These are phyloP conservation scores for Colletotrichum chrysophilum DNA, from an alignment of 2,329 filamentous ascomycete species.

Conservation along the genomic window DNA sequence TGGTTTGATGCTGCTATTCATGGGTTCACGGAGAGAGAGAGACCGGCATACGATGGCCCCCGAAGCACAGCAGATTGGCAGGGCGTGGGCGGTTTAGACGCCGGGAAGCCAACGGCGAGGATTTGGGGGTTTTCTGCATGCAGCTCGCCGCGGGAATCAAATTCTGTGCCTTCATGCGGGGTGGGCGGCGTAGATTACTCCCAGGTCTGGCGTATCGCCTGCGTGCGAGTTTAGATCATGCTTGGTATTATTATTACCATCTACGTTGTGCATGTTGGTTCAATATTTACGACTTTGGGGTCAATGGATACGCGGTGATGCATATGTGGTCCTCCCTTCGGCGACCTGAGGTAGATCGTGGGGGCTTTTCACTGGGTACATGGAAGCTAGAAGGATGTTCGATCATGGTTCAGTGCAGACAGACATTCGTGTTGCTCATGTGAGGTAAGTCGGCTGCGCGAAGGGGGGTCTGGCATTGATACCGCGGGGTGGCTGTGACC, in stretches of 20 bases:
- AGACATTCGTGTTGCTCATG: not conserved
- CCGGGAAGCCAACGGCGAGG: not conserved
- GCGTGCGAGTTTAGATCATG: not conserved
- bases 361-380: not conserved
- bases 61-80: not conserved
- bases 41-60: not conserved
- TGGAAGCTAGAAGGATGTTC: rapidly evolving
- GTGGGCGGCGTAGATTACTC: not conserved
- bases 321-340: not conserved
- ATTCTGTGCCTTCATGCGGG: not conserved
- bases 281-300: not conserved
- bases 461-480: not conserved
- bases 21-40: not conserved
- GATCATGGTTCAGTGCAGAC: not conserved
- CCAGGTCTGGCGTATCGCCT: not conserved
- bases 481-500: not conserved
- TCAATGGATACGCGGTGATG: too few species aligned
- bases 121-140: not conserved
- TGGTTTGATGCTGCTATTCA: not conserved
- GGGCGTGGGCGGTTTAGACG: not conserved
- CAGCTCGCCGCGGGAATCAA: not conserved
- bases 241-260: not conserved
- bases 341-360: not conserved
- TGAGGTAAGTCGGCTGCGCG: not conserved
- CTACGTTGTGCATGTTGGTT: not conserved